These are phyloP conservation scores for Polytrichum commune DNA, from an alignment of 225 moss, liverwort and hornwort genomes.

Conservation along the genomic window DNA sequence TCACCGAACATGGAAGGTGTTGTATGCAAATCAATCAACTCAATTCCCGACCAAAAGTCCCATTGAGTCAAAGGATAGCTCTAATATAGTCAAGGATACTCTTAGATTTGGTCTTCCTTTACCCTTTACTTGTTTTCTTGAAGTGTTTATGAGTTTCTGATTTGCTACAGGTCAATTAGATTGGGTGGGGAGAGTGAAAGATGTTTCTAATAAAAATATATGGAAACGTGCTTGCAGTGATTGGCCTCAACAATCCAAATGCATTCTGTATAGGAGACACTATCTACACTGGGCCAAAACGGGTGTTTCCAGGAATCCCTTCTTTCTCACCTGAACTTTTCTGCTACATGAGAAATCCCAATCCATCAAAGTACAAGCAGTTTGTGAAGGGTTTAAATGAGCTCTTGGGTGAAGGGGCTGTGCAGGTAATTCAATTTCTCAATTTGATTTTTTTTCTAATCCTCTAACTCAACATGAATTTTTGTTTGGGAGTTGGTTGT, in stretches of 20 bases:
- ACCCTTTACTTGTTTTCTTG: too few species aligned
- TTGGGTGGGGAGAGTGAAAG: too few species aligned
- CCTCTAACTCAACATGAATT: background rate
- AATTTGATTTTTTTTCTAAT: background rate
- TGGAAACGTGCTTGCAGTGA: constrained; percentile 46
- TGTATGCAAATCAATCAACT: too few species aligned
- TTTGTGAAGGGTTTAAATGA: constrained; percentile 86
- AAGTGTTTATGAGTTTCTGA: too few species aligned
- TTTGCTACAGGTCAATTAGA: too few species aligned
- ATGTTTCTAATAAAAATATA: too few species aligned
- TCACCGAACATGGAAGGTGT: too few species aligned
- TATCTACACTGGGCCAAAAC: constrained; percentile 76
- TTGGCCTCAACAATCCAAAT: constrained; percentile 95
- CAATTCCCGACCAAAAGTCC: too few species aligned
- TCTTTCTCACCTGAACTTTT: constrained; percentile 97
- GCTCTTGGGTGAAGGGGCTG: constrained; percentile 93
- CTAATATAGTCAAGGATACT: too few species aligned
- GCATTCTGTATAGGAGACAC: constrained; percentile 98
- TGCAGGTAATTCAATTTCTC: constrained; percentile 53
- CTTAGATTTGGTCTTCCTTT: too few species aligned
- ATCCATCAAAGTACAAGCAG: constrained; percentile 94
- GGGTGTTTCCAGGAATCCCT: constrained; percentile 86
- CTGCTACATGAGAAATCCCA: constrained; percentile 88
- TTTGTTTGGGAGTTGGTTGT: too few species aligned
- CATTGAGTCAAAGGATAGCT: too few species aligned